Evolutionary conservation across 352 stramenopile genomes (phyloP).

Genomic region (Phytophthora sojae): DNA sequence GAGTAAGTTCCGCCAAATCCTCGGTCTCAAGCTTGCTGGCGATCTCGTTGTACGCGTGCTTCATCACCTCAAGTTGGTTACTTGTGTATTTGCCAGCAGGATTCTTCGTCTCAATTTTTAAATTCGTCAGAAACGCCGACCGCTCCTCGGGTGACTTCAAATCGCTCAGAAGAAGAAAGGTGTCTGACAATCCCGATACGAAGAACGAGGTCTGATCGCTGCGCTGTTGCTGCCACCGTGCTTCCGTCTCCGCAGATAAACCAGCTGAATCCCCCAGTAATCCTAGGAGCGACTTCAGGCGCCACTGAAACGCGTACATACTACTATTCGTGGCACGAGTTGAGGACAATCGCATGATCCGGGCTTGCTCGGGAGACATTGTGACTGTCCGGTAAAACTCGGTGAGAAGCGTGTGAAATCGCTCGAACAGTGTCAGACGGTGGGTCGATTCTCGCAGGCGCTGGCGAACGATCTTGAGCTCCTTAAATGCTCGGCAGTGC

Average conservation of each 20-base stretch:
- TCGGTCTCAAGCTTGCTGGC: too few species aligned
- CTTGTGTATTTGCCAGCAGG: not conserved
- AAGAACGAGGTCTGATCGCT: not conserved
- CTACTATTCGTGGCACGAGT: constrained; percentile 9
- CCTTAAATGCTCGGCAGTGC: too few species aligned
- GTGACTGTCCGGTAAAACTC: constrained; percentile 10
- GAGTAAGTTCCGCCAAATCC: too few species aligned
- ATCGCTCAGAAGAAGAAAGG: constrained; percentile 2
- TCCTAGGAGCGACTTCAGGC: not conserved
- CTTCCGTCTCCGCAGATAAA: not conserved
- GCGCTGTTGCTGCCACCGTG: not conserved
- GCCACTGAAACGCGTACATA: constrained; percentile 13
- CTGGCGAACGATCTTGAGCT: too few species aligned
- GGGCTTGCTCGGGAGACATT: constrained; percentile 6
- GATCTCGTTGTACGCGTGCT: not conserved
- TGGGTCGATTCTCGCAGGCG: too few species aligned
- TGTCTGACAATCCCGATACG: not conserved
- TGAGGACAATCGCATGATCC: constrained; percentile 5
- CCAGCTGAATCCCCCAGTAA: not conserved
- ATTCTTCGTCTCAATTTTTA: constrained; percentile 2
- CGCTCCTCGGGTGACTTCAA: constrained; percentile 10
- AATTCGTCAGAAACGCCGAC: not conserved
- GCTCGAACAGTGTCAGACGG: not conserved
- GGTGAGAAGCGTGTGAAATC: constrained; percentile 3
- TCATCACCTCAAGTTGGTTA: constrained; percentile 1